A percentile compares a stretch with the other conserved stretches of the same genome.
These are phyloP conservation scores for Lasiodiplodia theobromae DNA, from an alignment of 2,329 filamentous ascomycete species.

Conservation along the genomic window DNA sequence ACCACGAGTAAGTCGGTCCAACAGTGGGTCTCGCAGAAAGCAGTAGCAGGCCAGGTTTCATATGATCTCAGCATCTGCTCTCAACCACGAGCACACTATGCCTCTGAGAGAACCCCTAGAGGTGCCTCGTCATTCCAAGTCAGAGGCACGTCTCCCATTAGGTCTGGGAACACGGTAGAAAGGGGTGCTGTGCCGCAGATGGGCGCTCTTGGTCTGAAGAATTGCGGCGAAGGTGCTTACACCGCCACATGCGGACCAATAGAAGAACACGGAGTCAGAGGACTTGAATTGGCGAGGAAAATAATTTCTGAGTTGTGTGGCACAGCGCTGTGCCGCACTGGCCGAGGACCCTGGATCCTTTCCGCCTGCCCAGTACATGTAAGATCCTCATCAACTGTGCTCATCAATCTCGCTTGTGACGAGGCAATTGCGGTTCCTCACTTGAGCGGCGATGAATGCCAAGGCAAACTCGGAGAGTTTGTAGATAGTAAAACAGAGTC, in stretches of 20 bases:
- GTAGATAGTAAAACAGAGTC: background rate
- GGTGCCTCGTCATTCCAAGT: background rate
- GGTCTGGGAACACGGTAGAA: background rate
- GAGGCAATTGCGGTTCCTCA: background rate
- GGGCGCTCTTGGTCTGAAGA: background rate
- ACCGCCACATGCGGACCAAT: background rate
- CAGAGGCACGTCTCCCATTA: background rate
- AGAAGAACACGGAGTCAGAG: background rate
- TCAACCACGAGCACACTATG: background rate
- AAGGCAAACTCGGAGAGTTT: background rate
- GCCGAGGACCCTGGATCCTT: background rate
- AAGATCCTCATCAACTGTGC: background rate
- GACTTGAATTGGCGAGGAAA: background rate
- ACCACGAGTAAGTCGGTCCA: background rate
- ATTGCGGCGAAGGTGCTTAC: background rate
- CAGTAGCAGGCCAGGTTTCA: constrained; percentile 1
- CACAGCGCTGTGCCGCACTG: background rate
- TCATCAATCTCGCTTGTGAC: background rate
- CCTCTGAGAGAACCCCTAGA: background rate
- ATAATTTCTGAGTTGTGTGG: background rate
- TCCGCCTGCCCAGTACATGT: background rate
- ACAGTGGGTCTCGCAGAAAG: background rate
- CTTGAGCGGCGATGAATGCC: background rate
- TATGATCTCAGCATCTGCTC: background rate
- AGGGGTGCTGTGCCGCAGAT: background rate